Conservation (phyloP, 2,329 filamentous ascomycete genomes). For the Ophiocordyceps camponoti-leonardi region DNA sequence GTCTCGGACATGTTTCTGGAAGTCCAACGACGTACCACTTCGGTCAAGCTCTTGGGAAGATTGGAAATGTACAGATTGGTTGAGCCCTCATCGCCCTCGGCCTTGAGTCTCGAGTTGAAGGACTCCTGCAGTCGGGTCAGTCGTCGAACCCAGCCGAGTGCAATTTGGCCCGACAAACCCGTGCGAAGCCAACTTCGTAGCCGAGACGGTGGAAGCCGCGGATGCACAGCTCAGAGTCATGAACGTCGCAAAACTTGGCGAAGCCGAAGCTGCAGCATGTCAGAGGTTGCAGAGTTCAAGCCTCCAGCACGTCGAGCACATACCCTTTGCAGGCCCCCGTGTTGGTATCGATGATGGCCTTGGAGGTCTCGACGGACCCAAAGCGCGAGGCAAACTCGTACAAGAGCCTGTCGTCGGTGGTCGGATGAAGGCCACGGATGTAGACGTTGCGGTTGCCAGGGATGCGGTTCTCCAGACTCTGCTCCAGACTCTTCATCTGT, state of each 20-base stretch:
- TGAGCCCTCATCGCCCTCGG: conserved; percentile 73
- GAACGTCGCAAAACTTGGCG: conserved; percentile 79
- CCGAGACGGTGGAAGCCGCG: conserved; percentile 86
- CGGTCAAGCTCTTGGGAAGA: conserved; percentile 78
- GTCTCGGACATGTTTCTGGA: conserved; percentile 3
- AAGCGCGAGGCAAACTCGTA: conserved; percentile 72
- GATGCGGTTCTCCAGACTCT: conserved; percentile 84
- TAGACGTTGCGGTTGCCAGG: conserved; percentile 94
- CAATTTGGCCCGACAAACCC: conserved; percentile 35
- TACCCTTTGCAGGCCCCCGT: conserved; percentile 95
- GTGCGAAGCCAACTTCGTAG: conserved; percentile 94
- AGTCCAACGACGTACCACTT: conserved; percentile 45
- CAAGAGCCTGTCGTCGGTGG: conserved; percentile 84
- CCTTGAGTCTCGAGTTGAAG: conserved; percentile 95
- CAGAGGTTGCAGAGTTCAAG: too few relatives aligned
- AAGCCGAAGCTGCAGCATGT: conserved; percentile 66
- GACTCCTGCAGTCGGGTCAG: conserved; percentile 50
- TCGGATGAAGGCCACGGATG: conserved; percentile 87
- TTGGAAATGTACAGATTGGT: conserved; percentile 98
- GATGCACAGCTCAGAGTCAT: conserved; percentile 89
- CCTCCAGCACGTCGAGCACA: neutral
- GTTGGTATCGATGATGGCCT: conserved; percentile 92
- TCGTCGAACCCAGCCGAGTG: conserved; percentile 1
- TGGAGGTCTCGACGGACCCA: conserved; percentile 87
- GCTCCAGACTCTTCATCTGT: conserved; percentile 76